A percentile compares a stretch with the other conserved stretches of the same genome.
Evolutionary conservation across 257 asterid species (phyloP).

Genomic region (Petunia secreta): DNA sequence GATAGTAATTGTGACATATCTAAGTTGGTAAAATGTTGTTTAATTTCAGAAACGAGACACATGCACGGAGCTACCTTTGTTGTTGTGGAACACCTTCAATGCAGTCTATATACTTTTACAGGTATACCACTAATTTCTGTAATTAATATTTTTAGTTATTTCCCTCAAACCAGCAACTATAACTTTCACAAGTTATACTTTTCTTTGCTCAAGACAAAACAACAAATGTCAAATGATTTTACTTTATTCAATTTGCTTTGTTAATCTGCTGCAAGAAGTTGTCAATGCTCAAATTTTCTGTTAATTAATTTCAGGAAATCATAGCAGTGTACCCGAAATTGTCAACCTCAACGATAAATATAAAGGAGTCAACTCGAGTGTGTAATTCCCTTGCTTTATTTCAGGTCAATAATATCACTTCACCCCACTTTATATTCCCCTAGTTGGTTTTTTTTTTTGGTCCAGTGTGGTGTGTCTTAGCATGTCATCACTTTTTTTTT

Average conservation of each 20-base stretch:
- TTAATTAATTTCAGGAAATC: slow-evolving; percentile 17
- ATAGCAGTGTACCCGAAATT: neutral
- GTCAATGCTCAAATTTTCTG: neutral
- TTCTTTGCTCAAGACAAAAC: neutral
- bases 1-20: neutral
- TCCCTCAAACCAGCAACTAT: neutral
- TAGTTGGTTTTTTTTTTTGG: too few species aligned
- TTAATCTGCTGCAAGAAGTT: neutral
- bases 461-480: too few species aligned
- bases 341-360: slow-evolving; percentile 14
- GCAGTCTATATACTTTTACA: slow-evolving; percentile 14
- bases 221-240: neutral
- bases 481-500: neutral
- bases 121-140: neutral
- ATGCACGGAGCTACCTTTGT: neutral
- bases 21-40: neutral
- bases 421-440: too few species aligned
- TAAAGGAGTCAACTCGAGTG: slow-evolving; percentile 18
- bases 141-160: neutral
- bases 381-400: slow-evolving; percentile 27
- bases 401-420: slow-evolving; percentile 28
- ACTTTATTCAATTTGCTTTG: neutral
- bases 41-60: slow-evolving; percentile 17
- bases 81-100: slow-evolving; percentile 26
- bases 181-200: neutral